Evolutionary conservation across 2,329 filamentous ascomycete species (phyloP).

Genomic region (Colletotrichum ledebouriae): DNA sequence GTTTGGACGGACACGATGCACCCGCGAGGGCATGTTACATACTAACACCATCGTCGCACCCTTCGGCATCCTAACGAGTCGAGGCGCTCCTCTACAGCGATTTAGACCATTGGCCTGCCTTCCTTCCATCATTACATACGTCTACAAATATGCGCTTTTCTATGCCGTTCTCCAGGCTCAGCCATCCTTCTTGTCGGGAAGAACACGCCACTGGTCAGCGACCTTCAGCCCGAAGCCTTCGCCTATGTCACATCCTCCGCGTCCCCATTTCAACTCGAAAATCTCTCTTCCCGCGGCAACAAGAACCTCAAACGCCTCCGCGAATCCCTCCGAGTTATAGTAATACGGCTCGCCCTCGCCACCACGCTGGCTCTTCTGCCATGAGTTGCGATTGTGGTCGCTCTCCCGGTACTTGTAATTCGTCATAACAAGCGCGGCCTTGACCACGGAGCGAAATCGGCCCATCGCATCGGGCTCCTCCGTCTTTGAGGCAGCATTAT

Average conservation of each 20-base stretch:
- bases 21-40: no score
- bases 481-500: neutral
- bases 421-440: constrained; percentile 52
- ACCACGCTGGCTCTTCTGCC: constrained; percentile 65
- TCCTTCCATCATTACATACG: no score
- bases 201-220: constrained; percentile 63
- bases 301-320: constrained; percentile 58
- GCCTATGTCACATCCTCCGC: constrained; percentile 58
- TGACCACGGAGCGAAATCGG: constrained; percentile 45
- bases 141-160: no score
- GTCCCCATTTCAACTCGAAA: constrained; percentile 61
- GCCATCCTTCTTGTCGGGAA: constrained; percentile 48
- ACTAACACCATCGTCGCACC: no score
- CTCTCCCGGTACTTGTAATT: constrained; percentile 57
- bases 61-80: no score
- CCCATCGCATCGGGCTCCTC: constrained; percentile 30
- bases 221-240: constrained; percentile 51
- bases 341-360: constrained; percentile 67
- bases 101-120: no score
- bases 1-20: no score
- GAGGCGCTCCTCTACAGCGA: no score
- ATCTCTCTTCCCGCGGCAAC: constrained; percentile 60
- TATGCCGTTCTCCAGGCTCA: neutral
- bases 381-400: constrained; percentile 60
- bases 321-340: constrained; percentile 61